phyloP scores from a whole-genome alignment of 2,329 filamentous ascomycete genomes.

The Calcarisporium arbuscula region DNA sequence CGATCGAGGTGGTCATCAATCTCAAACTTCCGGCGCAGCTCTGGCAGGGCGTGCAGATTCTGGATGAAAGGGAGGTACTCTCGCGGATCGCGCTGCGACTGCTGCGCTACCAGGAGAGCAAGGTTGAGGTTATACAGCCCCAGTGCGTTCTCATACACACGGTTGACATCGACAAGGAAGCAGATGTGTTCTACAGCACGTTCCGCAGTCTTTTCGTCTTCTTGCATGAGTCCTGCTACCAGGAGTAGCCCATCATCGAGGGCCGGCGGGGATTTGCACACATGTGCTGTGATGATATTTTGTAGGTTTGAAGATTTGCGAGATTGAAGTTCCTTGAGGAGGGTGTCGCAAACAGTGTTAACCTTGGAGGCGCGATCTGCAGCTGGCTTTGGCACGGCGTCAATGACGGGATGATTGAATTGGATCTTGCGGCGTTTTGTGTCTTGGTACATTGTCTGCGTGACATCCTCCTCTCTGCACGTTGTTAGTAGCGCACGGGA shows the following conservation, averaged over 20 bases:
- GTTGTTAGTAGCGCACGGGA: too few relatives aligned
- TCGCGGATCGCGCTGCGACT: constrained; percentile 89
- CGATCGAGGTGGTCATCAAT: constrained; percentile 86
- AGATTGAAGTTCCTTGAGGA: constrained; percentile 60
- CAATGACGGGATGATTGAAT: constrained; percentile 5
- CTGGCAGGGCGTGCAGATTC: constrained; percentile 67
- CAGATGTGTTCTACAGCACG: constrained; percentile 94
- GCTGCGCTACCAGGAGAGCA: constrained; percentile 84
- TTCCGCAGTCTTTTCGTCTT: constrained; percentile 68
- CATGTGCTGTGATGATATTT: constrained; percentile 89
- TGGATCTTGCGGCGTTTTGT: constrained; percentile 48
- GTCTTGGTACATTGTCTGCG: constrained; percentile 87
- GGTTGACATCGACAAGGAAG: constrained; percentile 91
- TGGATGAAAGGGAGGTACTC: constrained; percentile 96
- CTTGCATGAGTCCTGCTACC: constrained; percentile 66
- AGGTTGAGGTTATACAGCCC: constrained; percentile 90
- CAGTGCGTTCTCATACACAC: constrained; percentile 82
- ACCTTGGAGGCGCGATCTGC: constrained; percentile 66
- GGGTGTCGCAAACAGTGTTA: constrained; percentile 81
- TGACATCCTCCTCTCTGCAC: constrained; percentile 77
- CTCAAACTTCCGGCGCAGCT: constrained; percentile 66
- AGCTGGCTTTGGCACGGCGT: constrained; percentile 12
- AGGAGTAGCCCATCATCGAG: constrained; percentile 77
- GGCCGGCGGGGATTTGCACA: constrained; percentile 88
- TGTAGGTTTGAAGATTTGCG: constrained; percentile 65